These are phyloP conservation scores for Mucor velutinosus DNA, from an alignment of 371 early-diverging fungal genomes.

Conservation along the genomic window DNA sequence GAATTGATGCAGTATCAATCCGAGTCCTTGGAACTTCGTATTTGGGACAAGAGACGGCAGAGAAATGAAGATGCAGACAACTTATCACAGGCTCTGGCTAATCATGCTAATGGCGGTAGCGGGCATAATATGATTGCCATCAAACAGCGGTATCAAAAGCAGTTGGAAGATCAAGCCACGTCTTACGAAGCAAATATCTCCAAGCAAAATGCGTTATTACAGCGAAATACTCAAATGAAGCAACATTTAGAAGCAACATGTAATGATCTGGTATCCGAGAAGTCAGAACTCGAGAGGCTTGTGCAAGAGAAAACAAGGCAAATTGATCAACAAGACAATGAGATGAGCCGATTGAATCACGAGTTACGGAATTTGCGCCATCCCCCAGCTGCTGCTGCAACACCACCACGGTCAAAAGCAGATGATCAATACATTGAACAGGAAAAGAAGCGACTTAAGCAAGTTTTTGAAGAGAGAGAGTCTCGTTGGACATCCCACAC, in stretches of 20 bases:
- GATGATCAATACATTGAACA: background rate
- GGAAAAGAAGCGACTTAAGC: constrained; percentile 17
- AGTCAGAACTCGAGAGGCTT: constrained; percentile 33
- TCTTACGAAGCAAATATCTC: constrained; percentile 33
- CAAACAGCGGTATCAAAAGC: constrained; percentile 23
- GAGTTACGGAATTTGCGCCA: background rate
- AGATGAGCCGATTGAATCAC: constrained; percentile 32
- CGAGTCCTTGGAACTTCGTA: constrained; percentile 30
- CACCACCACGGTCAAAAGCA: background rate
- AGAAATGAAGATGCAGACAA: constrained; percentile 6
- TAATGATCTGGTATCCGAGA: constrained; percentile 16
- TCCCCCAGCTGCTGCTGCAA: constrained; percentile 6
- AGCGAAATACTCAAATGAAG: constrained; percentile 15
- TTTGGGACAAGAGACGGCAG: constrained; percentile 27
- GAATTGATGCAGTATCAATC: constrained; percentile 22
- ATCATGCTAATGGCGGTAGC: background rate
- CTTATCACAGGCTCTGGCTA: constrained; percentile 6
- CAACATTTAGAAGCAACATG: constrained; percentile 23
- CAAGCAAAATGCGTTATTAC: constrained; percentile 29
- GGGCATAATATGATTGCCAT: background rate
- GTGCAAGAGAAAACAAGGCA: constrained; percentile 31
- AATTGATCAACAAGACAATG: constrained; percentile 36
- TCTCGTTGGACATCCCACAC: constrained; percentile 34
- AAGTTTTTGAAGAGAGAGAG: constrained; percentile 31
- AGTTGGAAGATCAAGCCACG: constrained; percentile 32